Evolutionary conservation across 169 alveolate genomes (phyloP), one percentile per base, ranked within the genome.

Genomic region (Cystoisospora suis): DNA sequence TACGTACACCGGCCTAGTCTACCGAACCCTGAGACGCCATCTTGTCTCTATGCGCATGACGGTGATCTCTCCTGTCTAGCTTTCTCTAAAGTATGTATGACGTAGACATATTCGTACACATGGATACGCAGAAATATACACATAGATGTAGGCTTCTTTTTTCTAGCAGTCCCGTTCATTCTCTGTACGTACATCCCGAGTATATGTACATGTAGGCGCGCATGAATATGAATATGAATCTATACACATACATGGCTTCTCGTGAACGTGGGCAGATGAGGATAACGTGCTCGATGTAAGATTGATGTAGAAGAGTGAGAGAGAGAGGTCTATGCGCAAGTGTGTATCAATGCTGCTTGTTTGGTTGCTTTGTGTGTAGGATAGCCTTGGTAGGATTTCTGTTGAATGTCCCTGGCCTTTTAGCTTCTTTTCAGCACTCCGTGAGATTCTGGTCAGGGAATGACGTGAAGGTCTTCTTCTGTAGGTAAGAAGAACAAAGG

Each of bases 361-460:
- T n/a, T n/a, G n/a, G n/a, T n/a, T n/a, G n/a, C n/a, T n/a, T 32
- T 83, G 38, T 46, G 65, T 3, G 2, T 40, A 53, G 93, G 53
- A 87, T 91, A 65, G 91, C 88, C 56, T 23, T 91, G 49, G 85
- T 58, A 27, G 94, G 94, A 36, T 75, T 58, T 61, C 77, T 75
- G 40, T 79, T 91, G 53, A 86, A 91, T 47, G 69, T 70, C n/a
- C 94, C 94, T 6, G 87, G 47, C 72, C 58, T 72, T 79, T 70
- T 91, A 38, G 92, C 94, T 69, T 59, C 94, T 29, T 23, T 91
- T 36, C 94, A 91, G 79, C 94, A 91, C 65, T 87, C 86, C 65
- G 72, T 87, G 0, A 42, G 65, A 69, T 87, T 75, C 83, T 87
- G 93, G 93, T 87, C 94, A 6, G 32, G 29, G 20, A 70, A 45